Evolutionary conservation across 495 filamentous ascomycete species (phyloP), one percentile per base, ranked within the genome.

Genomic region (Thermochaetoides thermophila): DNA sequence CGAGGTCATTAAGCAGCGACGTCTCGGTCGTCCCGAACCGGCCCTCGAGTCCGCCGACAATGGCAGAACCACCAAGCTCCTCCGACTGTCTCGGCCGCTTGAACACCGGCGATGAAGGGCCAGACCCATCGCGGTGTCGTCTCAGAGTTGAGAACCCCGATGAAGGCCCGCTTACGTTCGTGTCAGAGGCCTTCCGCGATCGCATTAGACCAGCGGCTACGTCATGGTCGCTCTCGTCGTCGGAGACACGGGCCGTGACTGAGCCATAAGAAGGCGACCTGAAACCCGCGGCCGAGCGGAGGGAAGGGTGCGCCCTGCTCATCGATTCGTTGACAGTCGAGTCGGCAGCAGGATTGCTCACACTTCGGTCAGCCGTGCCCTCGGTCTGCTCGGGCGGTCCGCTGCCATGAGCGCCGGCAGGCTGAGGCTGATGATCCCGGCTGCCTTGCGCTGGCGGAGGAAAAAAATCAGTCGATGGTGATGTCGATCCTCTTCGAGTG

Each of bases 241-340:
- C 22, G 16, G 37, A 43, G 13, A 28, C 33, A 32, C 20, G 39
- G 42, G 57, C 46, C 13, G 61, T 64, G 15, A 71, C 58, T 17
- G 69, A 65, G 34, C 73, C 71, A 45, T 77, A 76, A 11, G 68
- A 69, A 17, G 67, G 67, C 15, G 64, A 67, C 18, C 52, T 60
- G 49, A 68, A 63, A 12, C 68, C 69, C 31, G 70, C 67, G 38
- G 72, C 68, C 35, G 69, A 66, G 40, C 71, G 72, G 37, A 78
- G 55, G 29, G 73, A 52, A 20, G 73, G 63, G 26, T 59, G 67
- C 28, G 58, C 53, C 45, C 61, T 63, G 38, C 66, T 72, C 72
- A 76, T 76, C 45, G 27, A 31, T 29, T 38, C 45, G 27, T 35
- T 18, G 21, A 27, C 24, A 27, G 43, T 34, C 15, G n/a, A n/a